Percentiles rank a stretch among this genome's conserved stretches.
phyloP scores from a whole-genome alignment of 768 basidiomycete genomes.

The Hypsizygus marmoreus region DNA sequence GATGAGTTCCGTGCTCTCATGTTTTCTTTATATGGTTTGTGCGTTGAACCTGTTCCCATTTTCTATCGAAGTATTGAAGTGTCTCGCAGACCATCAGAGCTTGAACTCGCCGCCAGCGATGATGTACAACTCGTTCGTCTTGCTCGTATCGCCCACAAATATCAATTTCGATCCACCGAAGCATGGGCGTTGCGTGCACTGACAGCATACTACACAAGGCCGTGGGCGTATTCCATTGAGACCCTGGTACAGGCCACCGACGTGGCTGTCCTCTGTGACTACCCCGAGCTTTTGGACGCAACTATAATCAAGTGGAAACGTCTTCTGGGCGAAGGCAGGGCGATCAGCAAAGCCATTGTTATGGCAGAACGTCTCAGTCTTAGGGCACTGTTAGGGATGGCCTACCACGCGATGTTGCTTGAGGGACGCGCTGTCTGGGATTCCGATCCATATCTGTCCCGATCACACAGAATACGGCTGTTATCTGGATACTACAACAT shows the following conservation, averaged over 20 bases:
- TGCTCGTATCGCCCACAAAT: slow-evolving; percentile 57
- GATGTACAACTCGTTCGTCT: slow-evolving; percentile 45
- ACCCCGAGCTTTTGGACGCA: slow-evolving; percentile 42
- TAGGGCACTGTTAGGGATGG: slow-evolving; percentile 46
- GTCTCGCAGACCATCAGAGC: too few relatives aligned
- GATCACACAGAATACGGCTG: slow-evolving; percentile 52
- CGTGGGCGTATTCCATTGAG: slow-evolving; percentile 28
- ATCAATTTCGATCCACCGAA: slow-evolving; percentile 54
- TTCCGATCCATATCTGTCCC: slow-evolving; percentile 42
- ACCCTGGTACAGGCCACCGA: slow-evolving; percentile 52
- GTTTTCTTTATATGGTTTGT: slow-evolving; percentile 56
- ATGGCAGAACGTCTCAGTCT: slow-evolving; percentile 51
- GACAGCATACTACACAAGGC: slow-evolving; percentile 33
- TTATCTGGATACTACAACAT: slow-evolving; percentile 56
- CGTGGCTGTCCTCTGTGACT: slow-evolving; percentile 52
- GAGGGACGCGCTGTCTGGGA: slow-evolving; percentile 53
- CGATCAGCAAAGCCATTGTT: slow-evolving; percentile 45
- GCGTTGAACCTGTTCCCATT: slow-evolving; percentile 24
- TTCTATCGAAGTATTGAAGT: not conserved
- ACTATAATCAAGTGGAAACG: slow-evolving; percentile 48
- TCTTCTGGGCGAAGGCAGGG: slow-evolving; percentile 44
- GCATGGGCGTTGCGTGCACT: slow-evolving; percentile 48
- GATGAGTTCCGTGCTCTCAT: slow-evolving; percentile 53
- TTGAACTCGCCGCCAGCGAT: too few relatives aligned
- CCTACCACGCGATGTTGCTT: slow-evolving; percentile 54